Evolutionary conservation across 768 basidiomycete genomes (phyloP).

Genomic region (Mycena epipterygia): DNA sequence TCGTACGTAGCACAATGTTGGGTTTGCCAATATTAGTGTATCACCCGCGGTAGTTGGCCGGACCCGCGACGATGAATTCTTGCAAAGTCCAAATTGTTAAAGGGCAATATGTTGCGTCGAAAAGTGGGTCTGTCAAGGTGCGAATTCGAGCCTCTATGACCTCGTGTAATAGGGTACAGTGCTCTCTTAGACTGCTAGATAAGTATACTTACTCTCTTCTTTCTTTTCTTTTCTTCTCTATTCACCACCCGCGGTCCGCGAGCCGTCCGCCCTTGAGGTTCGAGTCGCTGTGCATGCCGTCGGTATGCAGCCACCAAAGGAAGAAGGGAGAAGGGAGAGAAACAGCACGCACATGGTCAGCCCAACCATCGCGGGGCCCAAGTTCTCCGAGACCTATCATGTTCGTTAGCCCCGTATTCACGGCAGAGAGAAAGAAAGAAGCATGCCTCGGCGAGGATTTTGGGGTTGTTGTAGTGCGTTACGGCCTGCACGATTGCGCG

Average conservation of each 20-base stretch:
- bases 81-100: too few relatives aligned
- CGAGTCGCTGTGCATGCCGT: constrained; percentile 61
- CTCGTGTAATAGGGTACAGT: too few relatives aligned
- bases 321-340: constrained; percentile 17
- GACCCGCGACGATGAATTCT: too few relatives aligned
- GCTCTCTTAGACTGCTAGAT: too few relatives aligned
- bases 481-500: constrained; percentile 97
- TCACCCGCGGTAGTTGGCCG: too few relatives aligned
- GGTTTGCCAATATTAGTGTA: too few relatives aligned
- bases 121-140: too few relatives aligned
- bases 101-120: too few relatives aligned
- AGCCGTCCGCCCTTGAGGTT: constrained; percentile 79
- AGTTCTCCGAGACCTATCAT: constrained; percentile 78
- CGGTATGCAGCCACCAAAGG: constrained; percentile 9
- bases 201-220: not conserved
- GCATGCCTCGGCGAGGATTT: constrained; percentile 88
- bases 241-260: constrained; percentile 77
- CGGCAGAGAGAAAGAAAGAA: constrained; percentile 10
- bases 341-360: constrained; percentile 79
- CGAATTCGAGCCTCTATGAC: too few relatives aligned
- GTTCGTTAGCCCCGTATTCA: constrained; percentile 24
- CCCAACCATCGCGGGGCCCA: constrained; percentile 96
- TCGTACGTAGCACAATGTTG: too few relatives aligned
- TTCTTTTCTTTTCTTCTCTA: constrained; percentile 7
- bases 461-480: constrained; percentile 96